These are phyloP conservation scores for Westerdykella ornata DNA, from an alignment of 2,329 filamentous ascomycete genomes.

Conservation along the genomic window DNA sequence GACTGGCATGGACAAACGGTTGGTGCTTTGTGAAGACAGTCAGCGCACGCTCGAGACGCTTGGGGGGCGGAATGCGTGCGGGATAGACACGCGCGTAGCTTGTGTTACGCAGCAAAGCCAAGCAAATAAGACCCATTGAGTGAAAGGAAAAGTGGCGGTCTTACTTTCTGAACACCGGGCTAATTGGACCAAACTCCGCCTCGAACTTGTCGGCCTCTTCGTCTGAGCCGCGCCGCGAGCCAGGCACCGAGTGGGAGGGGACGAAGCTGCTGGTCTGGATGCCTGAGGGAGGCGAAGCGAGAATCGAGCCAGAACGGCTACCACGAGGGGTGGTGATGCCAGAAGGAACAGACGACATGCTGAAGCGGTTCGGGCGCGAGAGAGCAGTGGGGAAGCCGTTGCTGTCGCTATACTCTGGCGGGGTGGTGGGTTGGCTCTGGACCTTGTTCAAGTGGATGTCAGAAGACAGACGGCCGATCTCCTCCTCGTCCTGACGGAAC, in stretches of 20 bases:
- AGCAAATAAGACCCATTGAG: conserved; percentile 1
- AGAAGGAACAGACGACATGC: conserved; percentile 76
- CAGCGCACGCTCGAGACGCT: conserved; percentile 14
- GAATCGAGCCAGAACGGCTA: conserved; percentile 68
- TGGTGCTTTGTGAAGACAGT: conserved; percentile 53
- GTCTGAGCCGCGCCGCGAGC: conserved; percentile 78
- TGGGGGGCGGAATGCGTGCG: conserved; percentile 2
- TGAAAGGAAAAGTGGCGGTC: conserved; percentile 14
- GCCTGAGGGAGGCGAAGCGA: conserved; percentile 66
- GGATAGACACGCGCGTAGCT: not conserved
- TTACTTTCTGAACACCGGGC: conserved; percentile 34
- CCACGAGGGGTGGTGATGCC: conserved; percentile 60
- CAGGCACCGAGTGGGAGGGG: conserved; percentile 78
- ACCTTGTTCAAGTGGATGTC: conserved; percentile 63
- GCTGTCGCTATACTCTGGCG: conserved; percentile 81
- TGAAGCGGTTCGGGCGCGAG: conserved; percentile 80
- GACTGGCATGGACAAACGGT: conserved; percentile 91
- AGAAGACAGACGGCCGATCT: conserved; percentile 77
- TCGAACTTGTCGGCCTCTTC: conserved; percentile 81
- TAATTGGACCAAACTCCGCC: conserved; percentile 48
- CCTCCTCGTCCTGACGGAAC: conserved; percentile 73
- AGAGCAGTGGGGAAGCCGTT: conserved; percentile 72
- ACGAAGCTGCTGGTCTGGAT: conserved; percentile 55
- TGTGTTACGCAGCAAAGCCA: not conserved
- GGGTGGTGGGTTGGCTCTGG: conserved; percentile 94